These are phyloP conservation scores for Tetraselmis chui DNA, from an alignment of 139 green algal species.

Conservation along the genomic window DNA sequence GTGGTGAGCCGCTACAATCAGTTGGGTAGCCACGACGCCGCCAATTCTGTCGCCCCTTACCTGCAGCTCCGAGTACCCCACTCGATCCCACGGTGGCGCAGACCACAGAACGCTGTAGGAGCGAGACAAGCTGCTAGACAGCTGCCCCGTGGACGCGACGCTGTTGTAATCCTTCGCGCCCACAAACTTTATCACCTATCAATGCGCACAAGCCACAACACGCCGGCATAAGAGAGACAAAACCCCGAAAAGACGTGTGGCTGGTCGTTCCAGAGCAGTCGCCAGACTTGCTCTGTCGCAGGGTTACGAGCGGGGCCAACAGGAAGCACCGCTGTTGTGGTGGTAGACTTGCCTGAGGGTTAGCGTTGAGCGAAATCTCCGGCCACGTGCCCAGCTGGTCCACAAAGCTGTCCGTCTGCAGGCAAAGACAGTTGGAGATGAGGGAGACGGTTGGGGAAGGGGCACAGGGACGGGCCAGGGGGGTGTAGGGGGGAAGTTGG, in stretches of 20 bases:
- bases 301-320: too few relatives aligned
- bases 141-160: neutral
- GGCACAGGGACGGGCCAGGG: too few relatives aligned
- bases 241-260: too few relatives aligned
- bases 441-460: too few relatives aligned
- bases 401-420: neutral
- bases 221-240: too few relatives aligned
- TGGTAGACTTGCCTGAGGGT: neutral
- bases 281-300: too few relatives aligned
- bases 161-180: neutral
- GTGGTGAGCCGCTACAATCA: too few relatives aligned
- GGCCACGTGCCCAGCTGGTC: neutral
- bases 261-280: too few relatives aligned
- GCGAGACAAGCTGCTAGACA: neutral
- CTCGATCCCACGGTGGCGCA: neutral
- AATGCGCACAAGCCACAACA: too few relatives aligned
- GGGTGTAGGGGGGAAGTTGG: too few relatives aligned
- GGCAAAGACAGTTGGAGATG: neutral
- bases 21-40: too few relatives aligned
- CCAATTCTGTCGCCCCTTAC: too few relatives aligned
- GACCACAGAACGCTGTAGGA: neutral
- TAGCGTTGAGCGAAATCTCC: neutral
- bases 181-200: neutral
- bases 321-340: neutral
- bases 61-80: neutral